Conservation (phyloP, 768 basidiomycete species). For the Gautieria morchelliformis region DNA sequence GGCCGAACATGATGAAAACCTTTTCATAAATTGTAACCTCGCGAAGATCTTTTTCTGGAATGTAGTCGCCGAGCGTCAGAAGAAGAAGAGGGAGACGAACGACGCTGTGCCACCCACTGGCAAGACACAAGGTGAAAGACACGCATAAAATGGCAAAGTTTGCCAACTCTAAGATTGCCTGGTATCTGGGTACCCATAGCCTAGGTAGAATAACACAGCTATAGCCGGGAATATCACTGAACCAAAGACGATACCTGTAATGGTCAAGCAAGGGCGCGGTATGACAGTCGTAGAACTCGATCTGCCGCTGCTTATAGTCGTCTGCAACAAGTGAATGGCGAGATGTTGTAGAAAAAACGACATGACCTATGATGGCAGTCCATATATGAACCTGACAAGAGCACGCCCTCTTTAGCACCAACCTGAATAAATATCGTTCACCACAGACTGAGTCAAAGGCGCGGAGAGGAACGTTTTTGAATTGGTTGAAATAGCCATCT, state of each 20-base stretch:
- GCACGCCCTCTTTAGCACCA: conserved; percentile 13
- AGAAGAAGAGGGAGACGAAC: not conserved
- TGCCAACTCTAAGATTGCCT: conserved; percentile 66
- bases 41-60: conserved; percentile 15
- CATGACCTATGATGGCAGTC: conserved; percentile 30
- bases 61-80: not conserved
- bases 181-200: conserved; percentile 75
- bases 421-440: conserved; percentile 78
- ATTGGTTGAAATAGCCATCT: conserved; percentile 85
- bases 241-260: conserved; percentile 43
- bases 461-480: conserved; percentile 79
- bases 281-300: conserved; percentile 60
- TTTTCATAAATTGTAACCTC: conserved; percentile 53
- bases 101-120: conserved; percentile 42
- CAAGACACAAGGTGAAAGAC: conserved; percentile 65
- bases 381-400: not conserved
- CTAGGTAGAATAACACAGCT: conserved; percentile 25
- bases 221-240: not conserved
- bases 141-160: conserved; percentile 62
- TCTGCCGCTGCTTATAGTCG: conserved; percentile 75
- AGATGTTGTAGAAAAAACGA: conserved; percentile 52
- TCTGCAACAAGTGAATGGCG: conserved; percentile 77
- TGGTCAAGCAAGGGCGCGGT: conserved; percentile 73
- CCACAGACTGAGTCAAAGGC: conserved; percentile 76
- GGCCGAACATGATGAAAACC: conserved; percentile 65